Conservation (phyloP, 768 basidiomycete genomes). For the Leccinum ochraceum region DNA sequence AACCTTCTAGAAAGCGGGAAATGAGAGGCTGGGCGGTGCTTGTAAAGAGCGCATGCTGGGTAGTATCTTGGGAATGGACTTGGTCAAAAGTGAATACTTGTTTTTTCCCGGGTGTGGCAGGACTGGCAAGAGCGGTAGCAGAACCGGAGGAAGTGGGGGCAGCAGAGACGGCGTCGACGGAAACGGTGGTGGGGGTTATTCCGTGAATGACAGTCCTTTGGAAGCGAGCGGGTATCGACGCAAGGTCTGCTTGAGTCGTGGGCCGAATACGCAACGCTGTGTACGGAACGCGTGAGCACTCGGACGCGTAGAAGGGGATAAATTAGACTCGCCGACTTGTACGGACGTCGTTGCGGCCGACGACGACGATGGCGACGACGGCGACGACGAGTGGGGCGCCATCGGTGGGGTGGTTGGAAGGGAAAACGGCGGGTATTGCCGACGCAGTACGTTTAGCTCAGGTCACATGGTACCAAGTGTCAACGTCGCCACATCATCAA, state of each 20-base stretch:
- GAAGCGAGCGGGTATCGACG: conserved; percentile 90
- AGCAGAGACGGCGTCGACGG: conserved; percentile 73
- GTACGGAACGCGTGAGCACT: conserved; percentile 10
- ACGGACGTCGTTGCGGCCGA: conserved; percentile 75
- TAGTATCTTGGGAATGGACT: conserved; percentile 83
- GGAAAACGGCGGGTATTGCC: conserved; percentile 33
- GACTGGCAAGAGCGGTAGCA: conserved; percentile 47
- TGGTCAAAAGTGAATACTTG: conserved; percentile 92
- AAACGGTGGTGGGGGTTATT: conserved; percentile 67
- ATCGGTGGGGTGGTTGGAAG: conserved; percentile 47
- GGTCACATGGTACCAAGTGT: conserved; percentile 23
- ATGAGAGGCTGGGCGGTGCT: conserved; percentile 84
- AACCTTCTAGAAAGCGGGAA: conserved; percentile 86
- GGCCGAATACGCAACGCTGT: conserved; percentile 90
- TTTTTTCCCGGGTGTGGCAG: conserved; percentile 64
- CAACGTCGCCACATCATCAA: conserved; percentile 5
- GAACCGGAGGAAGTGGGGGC: conserved; percentile 52
- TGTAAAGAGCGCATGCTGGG: conserved; percentile 85
- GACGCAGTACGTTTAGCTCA: conserved; percentile 18
- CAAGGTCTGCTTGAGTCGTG: conserved; percentile 77
- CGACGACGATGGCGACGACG: conserved; percentile 56
- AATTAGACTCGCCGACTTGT: conserved; percentile 80
- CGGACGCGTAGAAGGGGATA: neutral
- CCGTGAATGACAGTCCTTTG: conserved; percentile 88
- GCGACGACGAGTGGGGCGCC: conserved; percentile 71